Evolutionary conservation across 2,329 filamentous ascomycete species (phyloP).

Genomic region (Taxawa tesnikishii): DNA sequence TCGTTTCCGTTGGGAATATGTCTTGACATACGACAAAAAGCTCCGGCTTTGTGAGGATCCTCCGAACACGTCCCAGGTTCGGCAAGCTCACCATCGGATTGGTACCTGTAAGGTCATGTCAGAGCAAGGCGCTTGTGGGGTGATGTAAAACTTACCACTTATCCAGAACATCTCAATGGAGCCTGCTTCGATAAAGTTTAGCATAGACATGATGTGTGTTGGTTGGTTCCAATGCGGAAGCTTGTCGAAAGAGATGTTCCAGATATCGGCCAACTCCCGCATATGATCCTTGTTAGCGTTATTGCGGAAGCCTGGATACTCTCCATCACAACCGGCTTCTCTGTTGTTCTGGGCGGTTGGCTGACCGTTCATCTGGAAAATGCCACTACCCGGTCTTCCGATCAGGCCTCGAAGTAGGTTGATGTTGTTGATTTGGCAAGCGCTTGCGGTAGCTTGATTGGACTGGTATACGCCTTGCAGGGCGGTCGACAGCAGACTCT

Average conservation of each 20-base stretch:
- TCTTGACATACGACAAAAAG: background rate
- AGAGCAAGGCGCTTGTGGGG: too few species aligned
- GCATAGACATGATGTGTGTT: background rate
- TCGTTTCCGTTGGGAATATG: background rate
- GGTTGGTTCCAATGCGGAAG: background rate
- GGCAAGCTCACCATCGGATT: background rate
- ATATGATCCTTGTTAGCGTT: background rate
- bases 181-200: background rate
- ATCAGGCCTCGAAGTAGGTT: background rate
- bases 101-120: too few species aligned
- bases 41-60: background rate
- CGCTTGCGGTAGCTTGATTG: conserved; percentile 26
- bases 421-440: conserved; percentile 6
- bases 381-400: background rate
- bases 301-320: background rate
- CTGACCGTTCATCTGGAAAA: background rate
- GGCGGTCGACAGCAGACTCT: conserved; percentile 23
- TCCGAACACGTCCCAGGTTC: background rate
- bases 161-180: background rate
- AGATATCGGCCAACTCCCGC: background rate
- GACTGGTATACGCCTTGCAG: conserved; percentile 29
- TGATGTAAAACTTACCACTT: too few species aligned
- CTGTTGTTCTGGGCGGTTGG: background rate
- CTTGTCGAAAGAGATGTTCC: background rate
- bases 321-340: background rate